These are phyloP conservation scores for Allomyces macrogynus DNA, from an alignment of 192 early-diverging fungal species.

Conservation along the genomic window DNA sequence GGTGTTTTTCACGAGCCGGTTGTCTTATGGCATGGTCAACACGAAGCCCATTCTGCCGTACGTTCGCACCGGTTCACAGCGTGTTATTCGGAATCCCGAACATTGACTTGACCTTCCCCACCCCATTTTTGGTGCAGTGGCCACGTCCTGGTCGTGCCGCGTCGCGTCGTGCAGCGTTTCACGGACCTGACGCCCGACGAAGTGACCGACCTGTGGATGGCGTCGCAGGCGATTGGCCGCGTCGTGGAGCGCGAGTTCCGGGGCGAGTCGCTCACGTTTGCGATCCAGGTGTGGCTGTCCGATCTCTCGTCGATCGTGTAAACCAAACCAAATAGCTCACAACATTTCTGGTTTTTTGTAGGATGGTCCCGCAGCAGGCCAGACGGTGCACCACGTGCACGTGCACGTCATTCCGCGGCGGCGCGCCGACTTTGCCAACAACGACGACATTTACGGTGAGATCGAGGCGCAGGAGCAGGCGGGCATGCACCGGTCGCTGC, in stretches of 20 bases:
- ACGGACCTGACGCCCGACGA: constrained; percentile 58
- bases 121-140: background rate
- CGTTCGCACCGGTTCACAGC: constrained; percentile 6
- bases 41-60: constrained; percentile 72
- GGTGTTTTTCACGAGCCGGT: constrained; percentile 48
- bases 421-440: constrained; percentile 55
- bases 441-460: constrained; percentile 73
- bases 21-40: constrained; percentile 69
- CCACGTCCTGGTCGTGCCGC: constrained; percentile 64
- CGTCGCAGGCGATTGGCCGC: constrained; percentile 52
- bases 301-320: too few species aligned
- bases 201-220: constrained; percentile 58
- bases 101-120: background rate
- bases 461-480: constrained; percentile 33
- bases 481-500: background rate
- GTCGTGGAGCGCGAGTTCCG: constrained; percentile 52
- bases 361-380: constrained; percentile 54
- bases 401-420: constrained; percentile 75
- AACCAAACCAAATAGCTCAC: too few species aligned
- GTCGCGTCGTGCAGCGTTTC: constrained; percentile 49
- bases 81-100: background rate
- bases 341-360: background rate
- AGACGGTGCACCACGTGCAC: constrained; percentile 78
- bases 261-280: constrained; percentile 53
- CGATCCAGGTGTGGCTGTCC: constrained; percentile 61